Conservation (phyloP, 179 eudicot species). For the Camellia oleifera region DNA sequence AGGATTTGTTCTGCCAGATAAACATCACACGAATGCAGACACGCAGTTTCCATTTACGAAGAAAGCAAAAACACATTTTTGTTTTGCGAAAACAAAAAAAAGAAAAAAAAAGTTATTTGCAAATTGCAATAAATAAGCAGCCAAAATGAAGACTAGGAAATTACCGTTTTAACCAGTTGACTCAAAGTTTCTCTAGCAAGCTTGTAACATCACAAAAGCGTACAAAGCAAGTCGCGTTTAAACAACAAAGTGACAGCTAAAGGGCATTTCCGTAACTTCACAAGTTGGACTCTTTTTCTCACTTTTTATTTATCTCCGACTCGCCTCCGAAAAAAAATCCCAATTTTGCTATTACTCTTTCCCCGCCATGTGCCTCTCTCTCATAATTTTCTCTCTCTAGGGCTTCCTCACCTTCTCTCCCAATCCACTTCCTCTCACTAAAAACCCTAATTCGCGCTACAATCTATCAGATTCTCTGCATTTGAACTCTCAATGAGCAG, state of each 20-base stretch:
- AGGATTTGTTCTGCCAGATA: too few relatives aligned
- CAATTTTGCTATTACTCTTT: slow-evolving; percentile 25
- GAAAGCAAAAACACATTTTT: too few relatives aligned
- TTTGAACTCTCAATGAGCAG: slow-evolving; percentile 17
- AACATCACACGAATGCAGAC: too few relatives aligned
- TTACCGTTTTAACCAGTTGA: too few relatives aligned
- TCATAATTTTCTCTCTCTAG: slow-evolving; percentile 46
- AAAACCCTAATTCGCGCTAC: slow-evolving; percentile 20
- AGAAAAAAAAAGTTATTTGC: too few relatives aligned
- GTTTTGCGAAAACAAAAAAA: too few relatives aligned
- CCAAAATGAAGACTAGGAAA: too few relatives aligned
- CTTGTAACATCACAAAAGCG: too few relatives aligned
- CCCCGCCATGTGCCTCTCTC: slow-evolving; percentile 61
- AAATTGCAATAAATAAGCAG: too few relatives aligned
- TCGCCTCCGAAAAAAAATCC: not conserved
- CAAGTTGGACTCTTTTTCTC: not conserved
- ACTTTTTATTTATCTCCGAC: not conserved
- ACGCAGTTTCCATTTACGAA: too few relatives aligned
- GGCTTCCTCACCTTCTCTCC: slow-evolving; percentile 28
- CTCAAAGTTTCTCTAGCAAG: too few relatives aligned
- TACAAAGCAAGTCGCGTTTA: too few relatives aligned
- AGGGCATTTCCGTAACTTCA: slow-evolving; percentile 5
- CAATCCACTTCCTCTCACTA: slow-evolving; percentile 20
- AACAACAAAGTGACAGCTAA: not conserved
- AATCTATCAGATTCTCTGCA: not conserved